These are phyloP conservation scores for Russula emetica DNA, from an alignment of 768 basidiomycete species.

Conservation along the genomic window DNA sequence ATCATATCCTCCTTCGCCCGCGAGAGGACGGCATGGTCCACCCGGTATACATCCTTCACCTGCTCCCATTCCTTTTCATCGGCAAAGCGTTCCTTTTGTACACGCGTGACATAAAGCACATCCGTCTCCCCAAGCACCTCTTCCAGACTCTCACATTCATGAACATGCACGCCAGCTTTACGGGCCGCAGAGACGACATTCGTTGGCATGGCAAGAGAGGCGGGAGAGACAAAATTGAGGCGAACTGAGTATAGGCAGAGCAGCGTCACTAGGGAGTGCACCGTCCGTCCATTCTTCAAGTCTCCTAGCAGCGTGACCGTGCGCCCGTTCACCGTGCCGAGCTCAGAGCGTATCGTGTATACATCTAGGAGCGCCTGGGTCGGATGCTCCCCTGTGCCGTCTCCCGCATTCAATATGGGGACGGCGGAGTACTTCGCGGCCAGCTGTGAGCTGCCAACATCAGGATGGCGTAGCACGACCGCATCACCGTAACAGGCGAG, in stretches of 20 bases:
- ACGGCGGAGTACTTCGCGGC: conserved; percentile 97
- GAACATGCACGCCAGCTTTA: conserved; percentile 74
- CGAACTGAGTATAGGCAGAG: conserved; percentile 89
- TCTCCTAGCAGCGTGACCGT: conserved; percentile 92
- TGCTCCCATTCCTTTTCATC: conserved; percentile 79
- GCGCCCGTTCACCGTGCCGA: conserved; percentile 95
- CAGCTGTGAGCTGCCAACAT: conserved; percentile 86
- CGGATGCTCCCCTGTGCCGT: conserved; percentile 96
- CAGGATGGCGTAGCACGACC: conserved; percentile 91
- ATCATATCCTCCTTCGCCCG: conserved; percentile 96
- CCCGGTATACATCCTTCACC: conserved; percentile 87
- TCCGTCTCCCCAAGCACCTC: conserved; percentile 91
- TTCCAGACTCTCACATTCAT: conserved; percentile 82
- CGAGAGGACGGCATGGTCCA: conserved; percentile 91
- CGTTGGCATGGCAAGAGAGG: conserved; percentile 83
- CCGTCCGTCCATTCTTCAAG: conserved; percentile 95
- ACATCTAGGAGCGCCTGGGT: conserved; percentile 89
- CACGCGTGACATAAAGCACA: conserved; percentile 92
- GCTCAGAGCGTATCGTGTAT: conserved; percentile 94
- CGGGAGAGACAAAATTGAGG: conserved; percentile 93
- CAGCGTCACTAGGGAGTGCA: conserved; percentile 91
- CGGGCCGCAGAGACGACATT: conserved; percentile 78
- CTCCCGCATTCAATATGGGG: conserved; percentile 94
- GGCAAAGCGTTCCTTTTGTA: conserved; percentile 92
- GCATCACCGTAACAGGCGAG: conserved; percentile 94